Percentiles rank a stretch among this genome's conserved stretches.
Conservation (phyloP, 2,329 filamentous ascomycete species). For the Apiospora malaysiana region DNA sequence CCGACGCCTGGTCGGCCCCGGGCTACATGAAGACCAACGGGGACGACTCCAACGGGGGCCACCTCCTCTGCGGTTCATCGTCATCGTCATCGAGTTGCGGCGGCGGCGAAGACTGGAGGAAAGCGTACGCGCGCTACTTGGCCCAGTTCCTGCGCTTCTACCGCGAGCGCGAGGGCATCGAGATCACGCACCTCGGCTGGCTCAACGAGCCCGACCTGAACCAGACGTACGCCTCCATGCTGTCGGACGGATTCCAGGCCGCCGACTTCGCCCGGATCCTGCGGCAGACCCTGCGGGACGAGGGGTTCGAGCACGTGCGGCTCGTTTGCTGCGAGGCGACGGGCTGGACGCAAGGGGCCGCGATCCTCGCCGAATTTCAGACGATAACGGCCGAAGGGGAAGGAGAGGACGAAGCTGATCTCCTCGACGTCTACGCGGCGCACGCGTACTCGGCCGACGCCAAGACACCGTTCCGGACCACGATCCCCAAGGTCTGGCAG, state of each 20-base stretch:
- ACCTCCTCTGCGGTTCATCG: conserved; percentile 44
- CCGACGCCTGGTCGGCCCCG: conserved; percentile 49
- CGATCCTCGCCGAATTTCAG: conserved; percentile 26
- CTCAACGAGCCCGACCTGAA: conserved; percentile 38
- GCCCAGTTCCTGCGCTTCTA: conserved; percentile 49
- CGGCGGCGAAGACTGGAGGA: conserved; percentile 44
- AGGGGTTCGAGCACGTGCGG: conserved; percentile 30
- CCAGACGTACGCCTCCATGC: conserved; percentile 51
- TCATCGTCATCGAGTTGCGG: conserved; percentile 33
- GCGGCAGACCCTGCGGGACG: conserved; percentile 44
- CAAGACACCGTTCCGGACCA: conserved; percentile 37
- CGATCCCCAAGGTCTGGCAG: conserved; percentile 47
- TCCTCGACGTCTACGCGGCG: conserved; percentile 46
- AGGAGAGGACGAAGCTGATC: background rate
- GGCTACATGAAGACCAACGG: conserved; percentile 50
- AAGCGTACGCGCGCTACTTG: conserved; percentile 50
- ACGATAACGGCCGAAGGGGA: conserved; percentile 38
- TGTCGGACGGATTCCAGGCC: conserved; percentile 50
- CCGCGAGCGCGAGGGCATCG: conserved; percentile 39
- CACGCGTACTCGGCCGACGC: conserved; percentile 49
- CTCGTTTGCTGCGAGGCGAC: conserved; percentile 50
- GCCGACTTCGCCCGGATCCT: conserved; percentile 58
- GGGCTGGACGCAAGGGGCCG: conserved; percentile 37
- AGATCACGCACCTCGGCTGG: conserved; percentile 35
- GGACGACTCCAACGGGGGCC: conserved; percentile 43